Base-by-base conservation (phyloP, 2,329 filamentous ascomycete species). In the Aphanocladium album region DNA sequence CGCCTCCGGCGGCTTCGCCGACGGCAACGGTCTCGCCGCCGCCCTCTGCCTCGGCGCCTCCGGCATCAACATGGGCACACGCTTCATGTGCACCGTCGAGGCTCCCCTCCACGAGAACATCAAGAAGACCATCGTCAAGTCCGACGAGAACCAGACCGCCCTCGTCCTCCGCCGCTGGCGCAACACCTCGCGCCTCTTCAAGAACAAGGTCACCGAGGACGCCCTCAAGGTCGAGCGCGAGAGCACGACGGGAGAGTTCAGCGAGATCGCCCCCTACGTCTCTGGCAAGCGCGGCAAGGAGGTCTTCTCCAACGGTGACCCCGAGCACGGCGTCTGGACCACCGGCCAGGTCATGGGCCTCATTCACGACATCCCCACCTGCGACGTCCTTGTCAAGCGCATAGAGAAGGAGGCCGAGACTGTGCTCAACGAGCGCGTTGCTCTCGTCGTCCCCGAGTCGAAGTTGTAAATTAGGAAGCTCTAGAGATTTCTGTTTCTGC, bases 11-110 rank as follows among this genome's bases (percentile, higher is more conserved):
- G 95, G 95, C 2, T 98, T 99, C 71, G 93, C 92, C 14, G 95
- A 99, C 73, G 95, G 95, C 0, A 86, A 96, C 69, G 95, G 95
- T 4, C 83, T 99, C 21, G 95, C 95, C 1, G 95, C 93, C 2
- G 95, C 95, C 8, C 80, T 99, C 67, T 88, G 89, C 45, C 83
- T 99, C 14, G 95, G 95, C 39, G 95, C 95, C 0, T 90, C 91
- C 73, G 95, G 95, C 64, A 88, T 98, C 77, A 99, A 99, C 78
- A 99, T 99, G 95, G 95, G 95, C 61, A 99, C 95, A 11, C 83
- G 95, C 46, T 99, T 98, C 80, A 96, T 99, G 90, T 93, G 89
- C 79, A 98, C 95, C 0, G 81, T 93, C 49, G 95, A 98, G 76
- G 88, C 93, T 17, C 95, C 95, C 1, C 90, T 99, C 65, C 95